Evolutionary conservation across 169 alveolate genomes (phyloP), one percentile per base, ranked within the genome.

Genomic region (Cryptosporidium viatorum): DNA sequence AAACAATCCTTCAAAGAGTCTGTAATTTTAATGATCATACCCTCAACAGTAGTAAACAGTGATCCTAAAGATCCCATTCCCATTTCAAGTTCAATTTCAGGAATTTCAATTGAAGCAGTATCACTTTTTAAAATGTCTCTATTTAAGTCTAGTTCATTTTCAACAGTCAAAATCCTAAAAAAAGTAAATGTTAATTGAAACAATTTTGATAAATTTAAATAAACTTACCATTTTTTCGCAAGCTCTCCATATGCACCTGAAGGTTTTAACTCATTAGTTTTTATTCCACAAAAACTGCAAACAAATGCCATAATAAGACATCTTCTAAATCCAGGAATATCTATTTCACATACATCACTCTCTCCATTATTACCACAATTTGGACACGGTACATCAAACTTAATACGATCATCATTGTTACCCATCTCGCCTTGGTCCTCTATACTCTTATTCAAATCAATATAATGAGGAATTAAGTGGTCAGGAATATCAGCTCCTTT

Each of bases 321-420:
- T 70, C 96, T 96, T 80, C 98, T 97, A 91, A 98, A 97, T 84
- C 98, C 98, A 14, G 99, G 99, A 70, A 98, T 97, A 52, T 96
- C 92, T 39, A 97, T 94, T 80, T 96, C 95, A 86, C 99, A 98
- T 9, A 95, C 94, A 50, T 94, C 92, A 87, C 95, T 94, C 71
- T 62, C 58, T 21, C 97, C 97, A 50, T 85, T 73, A 33, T 75
- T 74, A 18, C 97, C 97, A 75, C 97, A 95, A 80, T 95, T 87
- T 41, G 97, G 97, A 80, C 97, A 95, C 7, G 89, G 45, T n/a
- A 80, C 89, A n/a, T 91, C 93, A 26, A 51, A 50, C 59, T 85
- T 85, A 39, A 85, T 85, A 31, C 86, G 86, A 10, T 85, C 86
- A 31, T 51, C 65, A 70, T 62, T 43, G 37, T 62, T 43, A 29